Conservation (phyloP, 2,329 filamentous ascomycete species). For the Fusarium avenaceum region DNA sequence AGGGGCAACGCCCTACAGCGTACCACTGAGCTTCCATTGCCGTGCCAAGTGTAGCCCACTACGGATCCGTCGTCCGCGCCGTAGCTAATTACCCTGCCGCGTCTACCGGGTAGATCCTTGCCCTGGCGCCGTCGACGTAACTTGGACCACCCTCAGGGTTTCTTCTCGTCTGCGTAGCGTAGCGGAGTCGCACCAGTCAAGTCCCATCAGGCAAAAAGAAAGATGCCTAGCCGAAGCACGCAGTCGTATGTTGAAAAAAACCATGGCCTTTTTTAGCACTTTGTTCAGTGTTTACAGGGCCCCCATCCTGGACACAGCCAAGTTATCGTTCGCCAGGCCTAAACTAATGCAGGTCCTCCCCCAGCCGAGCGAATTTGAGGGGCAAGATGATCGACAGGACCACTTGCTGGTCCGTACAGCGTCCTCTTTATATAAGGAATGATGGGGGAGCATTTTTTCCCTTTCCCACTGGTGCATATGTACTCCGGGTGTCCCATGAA, state of each 20-base stretch:
- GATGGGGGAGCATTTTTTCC: conserved; percentile 1
- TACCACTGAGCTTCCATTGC: conserved; percentile 2
- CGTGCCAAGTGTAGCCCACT: conserved; percentile 14
- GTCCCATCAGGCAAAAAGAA: conserved; percentile 4
- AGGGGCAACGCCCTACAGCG: neutral
- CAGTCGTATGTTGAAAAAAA: conserved; percentile 2
- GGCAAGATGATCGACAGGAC: conserved; percentile 31
- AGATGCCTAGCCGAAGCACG: neutral
- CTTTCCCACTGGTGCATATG: neutral
- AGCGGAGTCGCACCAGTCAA: conserved; percentile 5
- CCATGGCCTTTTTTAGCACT: neutral
- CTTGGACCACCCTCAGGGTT: neutral
- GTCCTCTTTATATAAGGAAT: conserved; percentile 34
- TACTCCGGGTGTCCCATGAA: neutral
- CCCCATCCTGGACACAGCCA: neutral
- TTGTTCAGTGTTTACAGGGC: neutral
- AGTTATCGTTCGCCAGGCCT: neutral
- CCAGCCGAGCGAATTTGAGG: conserved; percentile 3
- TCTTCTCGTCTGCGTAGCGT: neutral
- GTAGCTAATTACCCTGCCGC: conserved; percentile 1
- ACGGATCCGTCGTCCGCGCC: conserved; percentile 5
- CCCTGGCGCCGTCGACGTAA: neutral
- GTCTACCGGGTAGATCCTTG: neutral
- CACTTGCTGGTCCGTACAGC: neutral
- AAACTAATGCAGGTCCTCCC: conserved; percentile 30